These are phyloP conservation scores for Xylaria sp. DNA, from an alignment of 2,329 filamentous ascomycete genomes.

Conservation along the genomic window DNA sequence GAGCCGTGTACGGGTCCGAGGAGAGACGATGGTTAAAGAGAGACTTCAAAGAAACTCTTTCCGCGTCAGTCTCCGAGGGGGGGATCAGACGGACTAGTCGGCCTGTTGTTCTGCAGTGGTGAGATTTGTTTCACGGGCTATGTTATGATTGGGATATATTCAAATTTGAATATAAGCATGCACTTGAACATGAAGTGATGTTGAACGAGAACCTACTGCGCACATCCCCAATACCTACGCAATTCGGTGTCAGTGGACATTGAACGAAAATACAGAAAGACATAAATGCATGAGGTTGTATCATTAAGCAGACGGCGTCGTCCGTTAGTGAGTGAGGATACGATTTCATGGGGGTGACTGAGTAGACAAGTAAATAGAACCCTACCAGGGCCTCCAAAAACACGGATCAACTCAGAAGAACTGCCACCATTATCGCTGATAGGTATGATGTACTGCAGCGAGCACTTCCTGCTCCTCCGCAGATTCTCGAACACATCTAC, in stretches of 20 bases:
- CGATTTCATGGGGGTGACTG: neutral
- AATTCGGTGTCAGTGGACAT: neutral
- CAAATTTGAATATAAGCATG: neutral
- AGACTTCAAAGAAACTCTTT: slow-evolving; percentile 78
- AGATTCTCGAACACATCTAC: slow-evolving; percentile 87
- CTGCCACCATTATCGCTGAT: slow-evolving; percentile 97
- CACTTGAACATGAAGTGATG: neutral
- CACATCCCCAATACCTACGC: slow-evolving; percentile 49
- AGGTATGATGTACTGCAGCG: slow-evolving; percentile 86
- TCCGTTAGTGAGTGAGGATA: neutral
- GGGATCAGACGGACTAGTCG: slow-evolving; percentile 92
- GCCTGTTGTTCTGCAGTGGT: slow-evolving; percentile 58
- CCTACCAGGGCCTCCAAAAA: slow-evolving; percentile 90
- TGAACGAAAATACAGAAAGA: neutral
- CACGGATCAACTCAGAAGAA: slow-evolving; percentile 90
- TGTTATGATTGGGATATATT: neutral
- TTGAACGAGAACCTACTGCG: slow-evolving; percentile 43
- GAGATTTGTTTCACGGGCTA: neutral
- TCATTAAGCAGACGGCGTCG: neutral
- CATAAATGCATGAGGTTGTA: neutral
- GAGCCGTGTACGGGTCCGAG: slow-evolving; percentile 66
- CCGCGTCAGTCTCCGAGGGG: slow-evolving; percentile 65
- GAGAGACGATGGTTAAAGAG: slow-evolving; percentile 91
- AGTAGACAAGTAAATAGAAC: neutral
- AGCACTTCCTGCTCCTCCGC: slow-evolving; percentile 71